Conservation (phyloP, 2,329 filamentous ascomycete genomes). For the Rhytidhysteron rufulum region DNA sequence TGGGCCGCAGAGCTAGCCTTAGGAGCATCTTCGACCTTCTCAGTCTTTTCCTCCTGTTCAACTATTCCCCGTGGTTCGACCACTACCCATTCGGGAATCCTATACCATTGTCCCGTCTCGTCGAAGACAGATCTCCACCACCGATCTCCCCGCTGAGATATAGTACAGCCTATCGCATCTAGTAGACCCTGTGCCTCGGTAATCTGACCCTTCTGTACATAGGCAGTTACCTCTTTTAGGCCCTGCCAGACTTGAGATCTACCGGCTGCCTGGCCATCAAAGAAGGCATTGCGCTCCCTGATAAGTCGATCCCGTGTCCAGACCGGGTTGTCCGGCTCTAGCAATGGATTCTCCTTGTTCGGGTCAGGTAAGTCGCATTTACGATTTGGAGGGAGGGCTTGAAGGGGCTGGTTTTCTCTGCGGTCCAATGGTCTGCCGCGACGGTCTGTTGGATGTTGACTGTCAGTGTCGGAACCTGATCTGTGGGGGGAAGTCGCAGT, state of each 20-base stretch:
- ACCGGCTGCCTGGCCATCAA: conserved; percentile 82
- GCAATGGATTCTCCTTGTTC: background rate
- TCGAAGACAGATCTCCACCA: conserved; percentile 45
- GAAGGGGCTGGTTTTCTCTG: conserved; percentile 14
- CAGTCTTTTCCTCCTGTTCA: conserved; percentile 15
- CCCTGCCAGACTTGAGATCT: conserved; percentile 76
- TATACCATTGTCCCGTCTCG: conserved; percentile 40
- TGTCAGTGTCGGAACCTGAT: too few species aligned
- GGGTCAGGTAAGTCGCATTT: conserved; percentile 9
- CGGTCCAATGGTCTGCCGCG: too few species aligned
- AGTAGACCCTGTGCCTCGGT: conserved; percentile 70
- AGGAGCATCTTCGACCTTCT: conserved; percentile 11
- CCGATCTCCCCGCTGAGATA: conserved; percentile 40
- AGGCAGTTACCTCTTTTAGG: conserved; percentile 62
- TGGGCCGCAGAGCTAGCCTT: conserved; percentile 14
- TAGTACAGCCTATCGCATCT: conserved; percentile 63
- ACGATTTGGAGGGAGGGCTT: conserved; percentile 20
- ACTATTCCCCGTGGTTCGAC: conserved; percentile 40
- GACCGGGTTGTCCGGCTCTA: conserved; percentile 3
- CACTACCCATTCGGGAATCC: conserved; percentile 44
- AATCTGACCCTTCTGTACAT: conserved; percentile 55
- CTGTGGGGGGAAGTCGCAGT: conserved; percentile 23
- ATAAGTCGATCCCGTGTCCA: conserved; percentile 62
- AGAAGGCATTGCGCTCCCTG: conserved; percentile 76
- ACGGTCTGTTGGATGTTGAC: too few species aligned